phyloP scores from a whole-genome alignment of 2,329 filamentous ascomycete genomes.

The Huntiella abstrusa region DNA sequence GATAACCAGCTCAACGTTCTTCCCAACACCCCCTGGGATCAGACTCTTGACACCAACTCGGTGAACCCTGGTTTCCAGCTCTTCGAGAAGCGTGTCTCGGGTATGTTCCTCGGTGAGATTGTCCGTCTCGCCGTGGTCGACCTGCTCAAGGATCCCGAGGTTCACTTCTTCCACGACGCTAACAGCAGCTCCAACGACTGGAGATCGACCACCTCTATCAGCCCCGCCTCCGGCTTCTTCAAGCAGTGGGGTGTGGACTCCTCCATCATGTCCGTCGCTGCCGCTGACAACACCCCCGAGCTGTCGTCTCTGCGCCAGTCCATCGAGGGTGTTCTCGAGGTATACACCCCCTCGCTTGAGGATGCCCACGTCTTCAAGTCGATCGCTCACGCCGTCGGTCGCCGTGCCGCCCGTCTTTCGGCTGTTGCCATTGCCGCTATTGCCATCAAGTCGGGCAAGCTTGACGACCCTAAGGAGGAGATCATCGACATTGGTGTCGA shows the following conservation, averaged over 20 bases:
- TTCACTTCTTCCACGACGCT: constrained; percentile 58
- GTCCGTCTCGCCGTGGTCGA: constrained; percentile 58
- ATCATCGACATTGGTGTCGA: constrained; percentile 84
- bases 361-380: constrained; percentile 79
- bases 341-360: constrained; percentile 58
- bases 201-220: constrained; percentile 51
- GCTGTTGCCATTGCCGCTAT: constrained; percentile 77
- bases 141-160: constrained; percentile 46
- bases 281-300: constrained; percentile 57
- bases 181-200: constrained; percentile 53
- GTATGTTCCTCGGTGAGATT: constrained; percentile 96
- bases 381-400: constrained; percentile 66
- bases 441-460: constrained; percentile 59
- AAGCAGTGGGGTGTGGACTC: constrained; percentile 82
- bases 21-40: constrained; percentile 70
- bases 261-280: constrained; percentile 70
- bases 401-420: constrained; percentile 69
- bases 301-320: constrained; percentile 57
- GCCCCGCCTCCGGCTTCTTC: constrained; percentile 46
- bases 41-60: constrained; percentile 55
- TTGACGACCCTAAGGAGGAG: constrained; percentile 44
- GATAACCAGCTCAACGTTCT: constrained; percentile 83
- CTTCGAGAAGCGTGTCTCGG: constrained; percentile 96
- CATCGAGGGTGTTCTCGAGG: constrained; percentile 55
- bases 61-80: constrained; percentile 91